A percentile compares a stretch with the other conserved stretches of the same genome.
Conservation (phyloP, 352 stramenopile species). For the Phytophthora podocarpi region DNA sequence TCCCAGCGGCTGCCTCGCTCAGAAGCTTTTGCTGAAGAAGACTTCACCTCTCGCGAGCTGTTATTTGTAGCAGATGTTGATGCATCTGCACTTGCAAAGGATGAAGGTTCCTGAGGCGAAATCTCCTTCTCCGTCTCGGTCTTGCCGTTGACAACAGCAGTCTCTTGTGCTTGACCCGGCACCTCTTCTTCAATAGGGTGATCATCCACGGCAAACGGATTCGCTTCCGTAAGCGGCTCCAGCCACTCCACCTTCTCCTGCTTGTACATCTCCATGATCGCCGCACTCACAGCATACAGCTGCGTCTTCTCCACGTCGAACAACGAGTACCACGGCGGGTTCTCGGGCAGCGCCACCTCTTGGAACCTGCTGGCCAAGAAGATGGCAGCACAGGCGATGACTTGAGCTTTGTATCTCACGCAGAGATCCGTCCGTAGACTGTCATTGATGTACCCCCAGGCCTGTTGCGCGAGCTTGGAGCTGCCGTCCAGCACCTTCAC, state of each 20-base stretch:
- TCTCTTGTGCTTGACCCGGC: background rate
- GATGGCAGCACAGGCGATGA: conserved; percentile 91
- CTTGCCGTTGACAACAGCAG: conserved; percentile 1
- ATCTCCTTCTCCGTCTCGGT: conserved; percentile 1
- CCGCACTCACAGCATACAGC: conserved; percentile 53
- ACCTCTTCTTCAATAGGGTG: conserved; percentile 31
- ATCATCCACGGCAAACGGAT: conserved; percentile 72
- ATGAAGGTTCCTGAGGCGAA: conserved; percentile 19
- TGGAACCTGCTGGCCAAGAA: conserved; percentile 81
- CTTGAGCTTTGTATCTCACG: conserved; percentile 77
- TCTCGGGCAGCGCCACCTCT: conserved; percentile 55
- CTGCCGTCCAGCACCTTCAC: conserved; percentile 86
- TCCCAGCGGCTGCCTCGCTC: conserved; percentile 30
- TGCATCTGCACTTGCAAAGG: conserved; percentile 1
- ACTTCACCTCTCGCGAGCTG: background rate
- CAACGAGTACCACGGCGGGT: conserved; percentile 67
- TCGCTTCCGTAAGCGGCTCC: conserved; percentile 68
- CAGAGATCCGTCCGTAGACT: conserved; percentile 86
- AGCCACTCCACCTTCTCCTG: conserved; percentile 67
- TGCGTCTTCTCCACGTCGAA: conserved; percentile 67
- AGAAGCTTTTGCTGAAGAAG: conserved; percentile 1
- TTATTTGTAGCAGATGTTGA: background rate
- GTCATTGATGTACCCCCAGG: conserved; percentile 93
- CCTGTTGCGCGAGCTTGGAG: conserved; percentile 74
- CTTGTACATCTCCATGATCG: conserved; percentile 69